phyloP scores from a whole-genome alignment of 2,329 filamentous ascomycete species.

The Paraphaeosphaeria minitans region DNA sequence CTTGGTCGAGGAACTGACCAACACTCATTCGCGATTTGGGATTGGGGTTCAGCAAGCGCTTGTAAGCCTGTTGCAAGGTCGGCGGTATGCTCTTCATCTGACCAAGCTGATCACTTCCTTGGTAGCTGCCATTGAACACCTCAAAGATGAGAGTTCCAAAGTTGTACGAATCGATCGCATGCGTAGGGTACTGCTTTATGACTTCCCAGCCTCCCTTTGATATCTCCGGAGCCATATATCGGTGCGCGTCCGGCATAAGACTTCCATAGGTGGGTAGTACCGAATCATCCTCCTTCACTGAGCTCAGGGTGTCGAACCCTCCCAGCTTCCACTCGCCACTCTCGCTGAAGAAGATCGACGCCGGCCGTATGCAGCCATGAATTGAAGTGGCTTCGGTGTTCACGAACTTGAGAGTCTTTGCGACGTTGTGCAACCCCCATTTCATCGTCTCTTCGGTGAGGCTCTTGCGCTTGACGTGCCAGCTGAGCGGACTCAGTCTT shows the following conservation, averaged over 20 bases:
- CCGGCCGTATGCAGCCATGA: constrained; percentile 83
- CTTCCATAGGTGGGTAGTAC: constrained; percentile 91
- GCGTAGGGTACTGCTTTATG: constrained; percentile 80
- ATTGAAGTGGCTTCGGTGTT: constrained; percentile 92
- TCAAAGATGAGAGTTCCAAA: constrained; percentile 86
- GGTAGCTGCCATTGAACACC: constrained; percentile 86
- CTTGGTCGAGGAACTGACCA: constrained; percentile 87
- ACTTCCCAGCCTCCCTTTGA: constrained; percentile 87
- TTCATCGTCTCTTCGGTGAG: constrained; percentile 90
- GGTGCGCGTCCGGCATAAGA: constrained; percentile 79
- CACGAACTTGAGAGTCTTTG: constrained; percentile 94
- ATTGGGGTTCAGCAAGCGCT: constrained; percentile 83
- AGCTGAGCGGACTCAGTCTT: constrained; percentile 81
- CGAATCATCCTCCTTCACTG: constrained; percentile 93
- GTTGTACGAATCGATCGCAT: constrained; percentile 85
- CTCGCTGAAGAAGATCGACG: constrained; percentile 90
- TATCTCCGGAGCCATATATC: constrained; percentile 87
- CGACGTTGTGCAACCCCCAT: constrained; percentile 90
- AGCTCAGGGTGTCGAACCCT: constrained; percentile 92
- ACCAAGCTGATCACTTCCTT: constrained; percentile 76
- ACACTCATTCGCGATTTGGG: constrained; percentile 87
- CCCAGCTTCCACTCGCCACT: constrained; percentile 98
- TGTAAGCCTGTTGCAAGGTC: constrained; percentile 89
- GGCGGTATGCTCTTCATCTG: constrained; percentile 86
- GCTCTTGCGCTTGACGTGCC: constrained; percentile 88